Percentiles rank a stretch among this genome's conserved stretches.
phyloP scores from a whole-genome alignment of 78 protist species.

The Dictyostelium discoideum region DNA sequence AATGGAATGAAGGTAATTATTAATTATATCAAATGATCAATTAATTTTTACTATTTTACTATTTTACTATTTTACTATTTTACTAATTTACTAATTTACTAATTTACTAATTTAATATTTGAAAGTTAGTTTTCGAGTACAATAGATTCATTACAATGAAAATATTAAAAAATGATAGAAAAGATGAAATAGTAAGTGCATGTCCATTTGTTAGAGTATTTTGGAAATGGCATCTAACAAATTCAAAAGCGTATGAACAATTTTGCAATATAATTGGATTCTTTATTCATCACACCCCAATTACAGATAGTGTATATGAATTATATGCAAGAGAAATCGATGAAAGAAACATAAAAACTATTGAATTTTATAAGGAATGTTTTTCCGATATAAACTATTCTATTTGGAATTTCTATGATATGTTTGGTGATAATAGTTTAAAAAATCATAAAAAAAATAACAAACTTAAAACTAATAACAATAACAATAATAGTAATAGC shows the following conservation, averaged over 20 bases:
- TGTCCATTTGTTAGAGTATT: neutral
- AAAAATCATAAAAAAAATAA: neutral
- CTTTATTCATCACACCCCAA: neutral
- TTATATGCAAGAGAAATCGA: neutral
- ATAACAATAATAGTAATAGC: too few relatives aligned
- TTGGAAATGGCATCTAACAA: neutral
- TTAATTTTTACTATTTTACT: too few relatives aligned
- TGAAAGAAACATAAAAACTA: neutral
- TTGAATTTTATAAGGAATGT: neutral
- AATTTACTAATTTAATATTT: too few relatives aligned
- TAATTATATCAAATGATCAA: too few relatives aligned
- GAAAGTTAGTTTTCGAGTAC: neutral
- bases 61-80: too few relatives aligned
- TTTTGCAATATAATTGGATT: constrained; percentile 3
- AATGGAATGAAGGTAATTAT: neutral
- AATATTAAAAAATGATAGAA: neutral
- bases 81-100: too few relatives aligned
- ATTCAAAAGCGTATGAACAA: neutral
- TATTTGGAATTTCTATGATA: neutral
- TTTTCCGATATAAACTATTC: neutral
- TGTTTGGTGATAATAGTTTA: neutral
- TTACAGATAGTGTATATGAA: neutral
- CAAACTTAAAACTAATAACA: neutral
- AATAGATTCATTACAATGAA: constrained; percentile 7
- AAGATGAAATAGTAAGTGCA: neutral